A percentile compares a stretch with the other conserved stretches of the same genome.
These are phyloP conservation scores for Cajanus cajan DNA, from an alignment of 306 rosid genomes.

Conservation along the genomic window DNA sequence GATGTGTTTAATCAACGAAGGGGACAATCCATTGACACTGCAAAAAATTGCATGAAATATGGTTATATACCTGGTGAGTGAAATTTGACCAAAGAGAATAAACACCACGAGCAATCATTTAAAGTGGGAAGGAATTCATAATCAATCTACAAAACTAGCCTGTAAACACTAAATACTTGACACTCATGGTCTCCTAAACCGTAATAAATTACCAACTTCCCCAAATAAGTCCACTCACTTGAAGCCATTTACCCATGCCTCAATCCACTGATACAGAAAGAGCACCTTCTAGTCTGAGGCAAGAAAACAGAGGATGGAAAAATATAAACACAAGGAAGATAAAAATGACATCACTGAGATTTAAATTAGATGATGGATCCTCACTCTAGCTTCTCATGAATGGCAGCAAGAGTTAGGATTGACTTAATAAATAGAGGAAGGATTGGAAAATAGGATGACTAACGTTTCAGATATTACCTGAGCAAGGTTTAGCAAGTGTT, in stretches of 20 bases:
- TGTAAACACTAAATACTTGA: constrained; percentile 34
- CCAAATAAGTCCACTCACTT: constrained; percentile 38
- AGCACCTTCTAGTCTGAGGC: constrained; percentile 45
- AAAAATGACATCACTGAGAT: constrained; percentile 20
- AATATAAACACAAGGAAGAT: constrained; percentile 37
- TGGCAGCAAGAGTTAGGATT: constrained; percentile 35
- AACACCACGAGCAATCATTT: constrained; percentile 16
- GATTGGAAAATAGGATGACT: constrained; percentile 38
- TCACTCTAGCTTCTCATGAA: constrained; percentile 29
- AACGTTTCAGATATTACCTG: constrained; percentile 52
- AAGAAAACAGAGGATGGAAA: constrained; percentile 43
- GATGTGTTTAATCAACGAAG: constrained; percentile 16
- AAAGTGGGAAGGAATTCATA: constrained; percentile 22
- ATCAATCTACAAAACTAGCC: constrained; percentile 28
- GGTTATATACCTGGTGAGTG: too few relatives aligned
- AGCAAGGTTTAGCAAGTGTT: constrained; percentile 41
- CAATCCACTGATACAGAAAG: constrained; percentile 39
- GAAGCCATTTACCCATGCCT: constrained; percentile 46
- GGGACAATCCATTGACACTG: constrained; percentile 2
- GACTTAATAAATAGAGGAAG: constrained; percentile 35
- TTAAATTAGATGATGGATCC: constrained; percentile 35
- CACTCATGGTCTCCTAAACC: constrained; percentile 35
- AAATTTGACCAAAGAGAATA: constrained; percentile 21
- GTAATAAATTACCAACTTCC: constrained; percentile 38
- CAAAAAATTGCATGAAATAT: too few relatives aligned